A percentile compares a stretch with the other conserved stretches of the same genome.
phyloP scores from a whole-genome alignment of 73 alveolate species.

The Tetrahymena elliotti region DNA sequence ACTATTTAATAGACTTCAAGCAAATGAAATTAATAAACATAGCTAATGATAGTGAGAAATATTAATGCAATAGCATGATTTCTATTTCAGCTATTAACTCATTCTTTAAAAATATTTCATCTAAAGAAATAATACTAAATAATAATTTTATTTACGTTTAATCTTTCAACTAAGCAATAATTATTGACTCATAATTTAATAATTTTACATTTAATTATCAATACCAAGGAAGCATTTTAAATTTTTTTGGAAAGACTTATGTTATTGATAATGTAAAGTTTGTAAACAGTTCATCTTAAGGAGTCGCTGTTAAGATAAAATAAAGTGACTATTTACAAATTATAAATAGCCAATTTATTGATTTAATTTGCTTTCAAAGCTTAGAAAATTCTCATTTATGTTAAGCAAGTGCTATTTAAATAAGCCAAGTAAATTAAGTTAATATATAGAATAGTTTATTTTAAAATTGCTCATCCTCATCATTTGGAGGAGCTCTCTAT shows the following conservation, averaged over 20 bases:
- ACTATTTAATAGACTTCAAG: not conserved
- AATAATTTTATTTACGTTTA: not conserved
- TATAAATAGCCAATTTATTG: not conserved
- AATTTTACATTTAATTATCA: not conserved
- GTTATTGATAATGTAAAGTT: not conserved
- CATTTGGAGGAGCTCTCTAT: not conserved
- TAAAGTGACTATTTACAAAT: not conserved
- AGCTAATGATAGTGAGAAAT: not conserved
- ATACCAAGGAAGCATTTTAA: not conserved
- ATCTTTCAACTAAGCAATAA: not conserved
- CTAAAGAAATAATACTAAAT: not conserved
- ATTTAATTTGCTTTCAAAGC: not conserved
- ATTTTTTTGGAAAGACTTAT: not conserved
- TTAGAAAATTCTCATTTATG: not conserved
- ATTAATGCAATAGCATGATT: not conserved
- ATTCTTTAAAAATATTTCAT: not conserved
- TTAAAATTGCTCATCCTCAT: not conserved
- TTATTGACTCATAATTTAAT: not conserved
- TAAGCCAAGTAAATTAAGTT: not conserved
- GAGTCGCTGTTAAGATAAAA: not conserved
- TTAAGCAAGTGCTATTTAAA: not conserved
- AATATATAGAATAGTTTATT: not conserved
- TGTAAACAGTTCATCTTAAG: not conserved
- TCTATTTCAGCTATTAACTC: not conserved
- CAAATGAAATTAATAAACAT: too few species aligned